Evolutionary conservation across 2,329 filamentous ascomycete genomes (phyloP).

Genomic region (Sporothrix luriei): DNA sequence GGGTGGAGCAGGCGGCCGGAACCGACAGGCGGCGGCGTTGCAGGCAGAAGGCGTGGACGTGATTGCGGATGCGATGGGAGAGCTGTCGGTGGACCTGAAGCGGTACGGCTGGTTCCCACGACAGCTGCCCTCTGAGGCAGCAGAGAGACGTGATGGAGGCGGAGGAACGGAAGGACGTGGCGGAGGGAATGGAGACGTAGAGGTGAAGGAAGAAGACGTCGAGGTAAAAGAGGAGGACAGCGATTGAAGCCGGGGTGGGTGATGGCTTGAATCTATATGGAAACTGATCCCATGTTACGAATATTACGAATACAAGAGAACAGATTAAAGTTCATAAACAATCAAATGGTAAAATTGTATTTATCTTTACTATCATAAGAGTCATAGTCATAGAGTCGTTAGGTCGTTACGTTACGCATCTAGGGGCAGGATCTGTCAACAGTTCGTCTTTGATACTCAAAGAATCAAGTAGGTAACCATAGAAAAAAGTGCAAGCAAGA

Average conservation of each 20-base stretch:
- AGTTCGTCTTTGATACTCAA: conserved; percentile 26
- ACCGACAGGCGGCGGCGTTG: conserved; percentile 55
- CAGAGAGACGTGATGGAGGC: conserved; percentile 38
- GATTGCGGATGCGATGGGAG: conserved; percentile 53
- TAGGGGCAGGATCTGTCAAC: neutral
- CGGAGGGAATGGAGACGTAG: conserved; percentile 37
- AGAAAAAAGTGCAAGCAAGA: conserved; percentile 8
- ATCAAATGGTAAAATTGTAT: conserved; percentile 24
- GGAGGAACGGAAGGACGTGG: conserved; percentile 17
- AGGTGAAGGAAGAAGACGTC: conserved; percentile 27
- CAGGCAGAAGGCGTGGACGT: conserved; percentile 57
- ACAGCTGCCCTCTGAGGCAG: conserved; percentile 51
- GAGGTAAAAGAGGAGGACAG: conserved; percentile 21
- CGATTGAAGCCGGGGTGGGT: neutral
- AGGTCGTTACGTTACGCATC: neutral
- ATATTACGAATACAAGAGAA: neutral
- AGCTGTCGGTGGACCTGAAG: conserved; percentile 55
- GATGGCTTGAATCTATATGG: neutral
- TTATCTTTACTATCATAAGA: neutral
- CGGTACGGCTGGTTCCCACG: conserved; percentile 61
- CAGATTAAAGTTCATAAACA: neutral
- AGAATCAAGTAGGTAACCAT: neutral
- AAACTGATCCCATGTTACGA: neutral
- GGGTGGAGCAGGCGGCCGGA: conserved; percentile 34
- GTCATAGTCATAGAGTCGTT: neutral